These are phyloP conservation scores for Laburnicola sp. DNA, from an alignment of 2,329 filamentous ascomycete species.

Conservation along the genomic window DNA sequence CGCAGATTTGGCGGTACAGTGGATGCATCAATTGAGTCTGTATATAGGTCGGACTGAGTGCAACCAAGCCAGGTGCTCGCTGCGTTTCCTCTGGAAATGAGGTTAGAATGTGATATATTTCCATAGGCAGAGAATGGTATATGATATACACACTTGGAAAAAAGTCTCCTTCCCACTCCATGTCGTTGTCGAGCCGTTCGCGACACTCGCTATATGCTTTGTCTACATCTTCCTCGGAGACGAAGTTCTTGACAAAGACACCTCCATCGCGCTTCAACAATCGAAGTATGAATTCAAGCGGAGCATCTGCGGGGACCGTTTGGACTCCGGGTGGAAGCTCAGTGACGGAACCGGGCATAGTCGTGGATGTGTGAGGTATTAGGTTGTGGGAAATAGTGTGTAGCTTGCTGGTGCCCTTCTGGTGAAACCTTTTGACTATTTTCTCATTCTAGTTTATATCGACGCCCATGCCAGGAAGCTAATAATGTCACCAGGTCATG, in stretches of 20 bases:
- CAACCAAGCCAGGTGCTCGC: slow-evolving; percentile 14
- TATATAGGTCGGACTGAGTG: slow-evolving; percentile 16
- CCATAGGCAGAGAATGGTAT: neutral
- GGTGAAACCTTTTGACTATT: no score
- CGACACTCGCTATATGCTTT: slow-evolving; percentile 16
- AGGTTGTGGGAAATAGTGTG: neutral
- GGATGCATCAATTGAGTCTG: slow-evolving; percentile 28
- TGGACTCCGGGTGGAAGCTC: slow-evolving; percentile 14
- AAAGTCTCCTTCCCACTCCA: slow-evolving; percentile 18
- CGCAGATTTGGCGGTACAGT: slow-evolving; percentile 29
- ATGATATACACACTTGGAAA: slow-evolving; percentile 14
- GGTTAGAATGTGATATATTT: neutral
- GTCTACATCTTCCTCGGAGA: slow-evolving; percentile 12
- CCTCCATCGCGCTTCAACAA: slow-evolving; percentile 19
- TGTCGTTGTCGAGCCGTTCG: slow-evolving; percentile 15
- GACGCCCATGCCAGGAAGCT: neutral
- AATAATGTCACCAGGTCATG: neutral
- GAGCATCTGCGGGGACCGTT: slow-evolving; percentile 11
- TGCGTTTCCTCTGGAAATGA: slow-evolving; percentile 15
- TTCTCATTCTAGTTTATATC: neutral
- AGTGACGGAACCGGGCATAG: neutral
- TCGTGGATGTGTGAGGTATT: neutral
- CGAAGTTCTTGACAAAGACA: slow-evolving; percentile 14
- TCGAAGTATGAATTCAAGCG: slow-evolving; percentile 12
- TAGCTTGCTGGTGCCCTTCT: no score